These are phyloP conservation scores for Durio zibethinus DNA, from an alignment of 345 rosid genomes.

Conservation along the genomic window DNA sequence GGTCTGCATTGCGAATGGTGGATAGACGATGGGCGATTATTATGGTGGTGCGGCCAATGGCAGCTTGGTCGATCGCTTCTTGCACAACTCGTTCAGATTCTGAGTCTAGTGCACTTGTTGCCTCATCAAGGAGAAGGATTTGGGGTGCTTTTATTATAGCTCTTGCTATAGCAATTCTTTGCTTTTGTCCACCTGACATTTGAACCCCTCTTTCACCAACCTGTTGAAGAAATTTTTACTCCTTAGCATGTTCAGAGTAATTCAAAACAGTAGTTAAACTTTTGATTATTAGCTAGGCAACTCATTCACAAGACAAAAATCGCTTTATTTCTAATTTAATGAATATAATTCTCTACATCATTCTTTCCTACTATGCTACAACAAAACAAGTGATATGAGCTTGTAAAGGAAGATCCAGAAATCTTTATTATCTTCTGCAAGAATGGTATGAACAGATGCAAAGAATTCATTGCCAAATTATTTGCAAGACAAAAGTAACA, in stretches of 20 bases:
- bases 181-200: constrained; percentile 87
- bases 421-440: not conserved
- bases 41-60: constrained; percentile 65
- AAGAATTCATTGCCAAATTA: not conserved
- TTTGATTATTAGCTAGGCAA: not conserved
- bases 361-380: not conserved
- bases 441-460: not conserved
- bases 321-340: not conserved
- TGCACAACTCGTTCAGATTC: constrained; percentile 74
- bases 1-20: constrained; percentile 62
- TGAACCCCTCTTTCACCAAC: constrained; percentile 84
- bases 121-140: constrained; percentile 74
- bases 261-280: not conserved
- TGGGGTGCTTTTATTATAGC: constrained; percentile 68
- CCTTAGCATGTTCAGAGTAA: not conserved
- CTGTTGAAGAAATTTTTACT: constrained; percentile 21
- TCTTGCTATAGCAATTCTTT: constrained; percentile 75
- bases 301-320: not conserved
- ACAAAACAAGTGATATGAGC: not conserved
- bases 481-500: not conserved
- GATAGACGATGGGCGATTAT: constrained; percentile 76
- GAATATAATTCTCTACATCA: not conserved
- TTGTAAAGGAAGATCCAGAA: not conserved
- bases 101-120: constrained; percentile 74
- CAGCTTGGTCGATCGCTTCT: constrained; percentile 63